Percentiles rank a stretch among this genome's conserved stretches.
These are phyloP conservation scores for Cyclocybe cylindracea DNA, from an alignment of 768 basidiomycete genomes.

Conservation along the genomic window DNA sequence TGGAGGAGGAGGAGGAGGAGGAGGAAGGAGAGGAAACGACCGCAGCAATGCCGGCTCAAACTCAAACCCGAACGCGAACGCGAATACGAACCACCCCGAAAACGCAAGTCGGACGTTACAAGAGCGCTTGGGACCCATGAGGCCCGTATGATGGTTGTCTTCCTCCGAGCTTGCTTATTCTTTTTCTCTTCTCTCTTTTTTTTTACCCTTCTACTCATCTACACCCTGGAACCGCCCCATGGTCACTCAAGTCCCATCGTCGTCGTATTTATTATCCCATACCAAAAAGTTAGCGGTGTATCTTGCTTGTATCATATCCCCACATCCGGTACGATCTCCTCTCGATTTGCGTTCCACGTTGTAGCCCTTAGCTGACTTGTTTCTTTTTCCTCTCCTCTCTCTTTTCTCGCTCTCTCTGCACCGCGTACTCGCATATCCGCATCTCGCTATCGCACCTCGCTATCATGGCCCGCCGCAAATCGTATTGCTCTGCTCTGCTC, in stretches of 20 bases:
- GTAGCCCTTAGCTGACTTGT: conserved; percentile 27
- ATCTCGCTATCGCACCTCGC: neutral
- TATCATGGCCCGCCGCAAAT: neutral
- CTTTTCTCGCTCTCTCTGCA: too few relatives aligned
- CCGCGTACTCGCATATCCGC: too few relatives aligned
- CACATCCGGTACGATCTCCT: conserved; percentile 24
- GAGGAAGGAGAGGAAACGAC: conserved; percentile 27
- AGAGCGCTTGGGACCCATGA: conserved; percentile 78
- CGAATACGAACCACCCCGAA: conserved; percentile 34
- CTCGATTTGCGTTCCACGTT: conserved; percentile 13
- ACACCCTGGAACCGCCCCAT: neutral
- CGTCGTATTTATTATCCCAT: conserved; percentile 15
- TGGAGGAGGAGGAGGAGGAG: conserved; percentile 7
- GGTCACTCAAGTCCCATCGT: conserved; percentile 10
- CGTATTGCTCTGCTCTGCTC: neutral
- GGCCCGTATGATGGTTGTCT: neutral
- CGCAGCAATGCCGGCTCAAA: conserved; percentile 17
- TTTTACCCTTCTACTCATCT: conserved; percentile 8
- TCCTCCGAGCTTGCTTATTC: conserved; percentile 1
- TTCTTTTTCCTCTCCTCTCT: conserved; percentile 9
- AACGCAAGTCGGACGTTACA: conserved; percentile 75
- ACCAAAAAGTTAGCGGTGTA: conserved; percentile 3
- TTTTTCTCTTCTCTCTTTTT: conserved; percentile 8
- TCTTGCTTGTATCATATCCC: conserved; percentile 18
- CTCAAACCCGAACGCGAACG: too few relatives aligned